Evolutionary conservation across 306 rosid species (phyloP).

Genomic region (Corylus avellana): DNA sequence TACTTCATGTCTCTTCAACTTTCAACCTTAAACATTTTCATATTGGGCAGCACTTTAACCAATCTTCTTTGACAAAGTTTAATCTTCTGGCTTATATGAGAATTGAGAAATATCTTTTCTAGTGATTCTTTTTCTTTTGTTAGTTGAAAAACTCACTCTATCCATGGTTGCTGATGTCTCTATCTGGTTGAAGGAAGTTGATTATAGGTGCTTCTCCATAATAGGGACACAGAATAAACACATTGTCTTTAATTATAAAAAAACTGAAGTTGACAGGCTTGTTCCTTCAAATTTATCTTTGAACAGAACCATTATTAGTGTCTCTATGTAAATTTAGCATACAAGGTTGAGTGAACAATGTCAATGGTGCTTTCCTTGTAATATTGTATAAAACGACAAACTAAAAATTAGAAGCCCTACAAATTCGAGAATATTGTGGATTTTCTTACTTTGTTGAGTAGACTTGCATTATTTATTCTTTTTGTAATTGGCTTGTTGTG

Average conservation of each 20-base stretch:
- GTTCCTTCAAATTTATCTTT: neutral
- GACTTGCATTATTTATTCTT: neutral
- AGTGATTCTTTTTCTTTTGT: neutral
- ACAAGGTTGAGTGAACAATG: neutral
- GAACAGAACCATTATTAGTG: neutral
- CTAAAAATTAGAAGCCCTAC: neutral
- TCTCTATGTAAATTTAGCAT: neutral
- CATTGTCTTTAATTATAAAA: neutral
- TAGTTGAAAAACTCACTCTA: neutral
- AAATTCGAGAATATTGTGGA: neutral
- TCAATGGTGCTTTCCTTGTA: neutral
- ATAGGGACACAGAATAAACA: neutral
- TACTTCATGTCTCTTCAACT: neutral
- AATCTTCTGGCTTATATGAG: neutral
- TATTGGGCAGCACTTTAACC: neutral
- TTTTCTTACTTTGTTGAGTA: neutral
- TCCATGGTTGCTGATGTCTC: neutral
- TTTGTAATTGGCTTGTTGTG: neutral
- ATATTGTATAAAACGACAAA: neutral
- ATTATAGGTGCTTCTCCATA: neutral
- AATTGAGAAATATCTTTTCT: neutral
- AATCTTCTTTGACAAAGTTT: neutral
- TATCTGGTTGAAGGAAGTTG: slow-evolving; percentile 5
- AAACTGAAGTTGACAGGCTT: neutral
- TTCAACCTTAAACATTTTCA: neutral